These are phyloP conservation scores for Lodderomyces orthopsilosis DNA, from an alignment of 1,139 yeast genomes.

Conservation along the genomic window DNA sequence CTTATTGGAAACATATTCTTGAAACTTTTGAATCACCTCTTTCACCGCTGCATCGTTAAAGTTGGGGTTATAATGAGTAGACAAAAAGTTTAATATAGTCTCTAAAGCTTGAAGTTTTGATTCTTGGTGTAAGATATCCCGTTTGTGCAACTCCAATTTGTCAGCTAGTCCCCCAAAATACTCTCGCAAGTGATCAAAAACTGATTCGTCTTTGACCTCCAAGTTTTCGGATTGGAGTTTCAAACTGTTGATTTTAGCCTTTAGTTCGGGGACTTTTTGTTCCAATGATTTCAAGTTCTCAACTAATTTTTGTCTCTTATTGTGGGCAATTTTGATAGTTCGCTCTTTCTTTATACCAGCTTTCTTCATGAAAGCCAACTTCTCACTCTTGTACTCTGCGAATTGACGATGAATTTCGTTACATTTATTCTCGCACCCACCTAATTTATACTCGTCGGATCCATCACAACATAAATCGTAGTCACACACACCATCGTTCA, in stretches of 20 bases:
- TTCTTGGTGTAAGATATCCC: conserved; percentile 15
- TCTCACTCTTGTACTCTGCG: conserved; percentile 18
- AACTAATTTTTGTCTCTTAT: conserved; percentile 19
- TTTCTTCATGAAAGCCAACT: conserved; percentile 17
- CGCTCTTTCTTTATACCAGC: conserved; percentile 24
- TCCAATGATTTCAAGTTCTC: conserved; percentile 21
- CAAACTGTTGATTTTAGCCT: conserved; percentile 18
- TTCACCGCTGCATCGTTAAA: conserved; percentile 89
- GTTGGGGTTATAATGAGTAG: conserved; percentile 74
- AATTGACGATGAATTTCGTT: conserved; percentile 38
- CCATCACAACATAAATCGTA: conserved; percentile 92
- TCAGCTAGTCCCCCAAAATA: conserved; percentile 15
- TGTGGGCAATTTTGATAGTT: conserved; percentile 27
- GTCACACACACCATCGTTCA: conserved; percentile 93
- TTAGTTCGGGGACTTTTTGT: conserved; percentile 30
- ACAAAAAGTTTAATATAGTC: conserved; percentile 42
- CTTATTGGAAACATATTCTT: conserved; percentile 49
- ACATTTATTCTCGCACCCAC: conserved; percentile 60
- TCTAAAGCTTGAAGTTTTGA: conserved; percentile 34
- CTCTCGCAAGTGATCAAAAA: conserved; percentile 19
- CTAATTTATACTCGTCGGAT: conserved; percentile 64
- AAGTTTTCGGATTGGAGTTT: conserved; percentile 11
- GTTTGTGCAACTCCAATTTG: conserved; percentile 10
- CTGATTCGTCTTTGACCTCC: conserved; percentile 15
- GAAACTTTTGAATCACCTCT: conserved; percentile 60